These are phyloP conservation scores for Durio zibethinus DNA, from an alignment of 345 rosid genomes.

Conservation along the genomic window DNA sequence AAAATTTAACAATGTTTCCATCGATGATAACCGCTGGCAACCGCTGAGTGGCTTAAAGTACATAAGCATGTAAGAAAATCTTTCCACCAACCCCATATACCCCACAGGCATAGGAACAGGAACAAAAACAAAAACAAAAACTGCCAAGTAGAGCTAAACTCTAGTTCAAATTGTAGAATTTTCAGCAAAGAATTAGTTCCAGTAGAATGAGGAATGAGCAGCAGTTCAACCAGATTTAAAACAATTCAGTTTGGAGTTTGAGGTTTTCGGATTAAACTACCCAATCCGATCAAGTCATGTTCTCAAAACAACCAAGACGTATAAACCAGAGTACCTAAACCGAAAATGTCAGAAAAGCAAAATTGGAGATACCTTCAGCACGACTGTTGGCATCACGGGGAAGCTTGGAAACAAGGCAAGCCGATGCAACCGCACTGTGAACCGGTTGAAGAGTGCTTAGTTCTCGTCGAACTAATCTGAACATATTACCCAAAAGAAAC, in stretches of 20 bases:
- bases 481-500: not conserved
- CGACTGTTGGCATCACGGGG: conserved; percentile 40
- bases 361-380: conserved; percentile 39
- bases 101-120: not conserved
- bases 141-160: not conserved
- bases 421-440: conserved; percentile 60
- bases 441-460: conserved; percentile 56
- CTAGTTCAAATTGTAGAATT: not conserved
- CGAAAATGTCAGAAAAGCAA: not conserved
- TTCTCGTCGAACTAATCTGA: conserved; percentile 60
- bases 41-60: not conserved
- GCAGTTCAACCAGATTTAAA: not conserved
- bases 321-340: not conserved
- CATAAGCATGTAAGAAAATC: not conserved
- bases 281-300: not conserved
- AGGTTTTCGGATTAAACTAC: not conserved
- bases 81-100: not conserved
- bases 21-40: not conserved
- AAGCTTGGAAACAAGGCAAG: conserved; percentile 73
- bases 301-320: not conserved
- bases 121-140: not conserved
- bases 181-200: not conserved
- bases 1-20: not conserved
- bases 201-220: not conserved
- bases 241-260: not conserved